Percentiles rank a stretch among this genome's conserved stretches.
Evolutionary conservation across 768 basidiomycete genomes (phyloP).

Genomic region (Tricholoma matsutake): DNA sequence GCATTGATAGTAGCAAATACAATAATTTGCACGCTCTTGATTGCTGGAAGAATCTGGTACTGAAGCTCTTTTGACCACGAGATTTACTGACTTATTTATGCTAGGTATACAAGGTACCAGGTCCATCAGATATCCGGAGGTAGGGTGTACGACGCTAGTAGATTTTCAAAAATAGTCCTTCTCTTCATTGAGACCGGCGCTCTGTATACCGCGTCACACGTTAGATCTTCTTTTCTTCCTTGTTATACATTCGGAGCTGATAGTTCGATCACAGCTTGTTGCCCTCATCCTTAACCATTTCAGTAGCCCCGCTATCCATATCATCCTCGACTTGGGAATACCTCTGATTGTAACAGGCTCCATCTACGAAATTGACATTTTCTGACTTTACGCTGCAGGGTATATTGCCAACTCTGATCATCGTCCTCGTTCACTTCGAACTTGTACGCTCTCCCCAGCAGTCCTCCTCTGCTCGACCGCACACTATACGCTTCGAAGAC

Average conservation of each 20-base stretch:
- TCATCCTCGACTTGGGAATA: conserved; percentile 13
- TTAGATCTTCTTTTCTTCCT: neutral
- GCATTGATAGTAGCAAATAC: conserved; percentile 14
- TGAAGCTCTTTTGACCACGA: neutral
- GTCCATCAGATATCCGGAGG: neutral
- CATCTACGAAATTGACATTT: neutral
- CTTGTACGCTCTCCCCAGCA: neutral
- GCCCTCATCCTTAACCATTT: conserved; percentile 10
- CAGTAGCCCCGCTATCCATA: conserved; percentile 9
- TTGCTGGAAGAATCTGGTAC: conserved; percentile 15
- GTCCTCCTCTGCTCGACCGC: neutral
- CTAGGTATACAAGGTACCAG: conserved; percentile 11
- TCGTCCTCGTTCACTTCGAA: conserved; percentile 14
- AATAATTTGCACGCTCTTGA: conserved; percentile 13
- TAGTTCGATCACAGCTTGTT: conserved; percentile 2
- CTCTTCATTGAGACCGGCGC: conserved; percentile 14
- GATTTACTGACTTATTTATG: neutral
- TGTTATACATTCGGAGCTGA: neutral
- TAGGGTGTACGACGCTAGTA: neutral
- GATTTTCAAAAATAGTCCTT: conserved; percentile 5
- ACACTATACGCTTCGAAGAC: too few relatives aligned
- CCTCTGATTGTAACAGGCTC: conserved; percentile 10
- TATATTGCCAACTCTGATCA: conserved; percentile 17
- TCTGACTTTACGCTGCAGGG: conserved; percentile 6
- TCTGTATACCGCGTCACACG: conserved; percentile 8